Evolutionary conservation across 352 stramenopile species (phyloP), one percentile per base, ranked within the genome.

Genomic region (Phytopythium aichiense): DNA sequence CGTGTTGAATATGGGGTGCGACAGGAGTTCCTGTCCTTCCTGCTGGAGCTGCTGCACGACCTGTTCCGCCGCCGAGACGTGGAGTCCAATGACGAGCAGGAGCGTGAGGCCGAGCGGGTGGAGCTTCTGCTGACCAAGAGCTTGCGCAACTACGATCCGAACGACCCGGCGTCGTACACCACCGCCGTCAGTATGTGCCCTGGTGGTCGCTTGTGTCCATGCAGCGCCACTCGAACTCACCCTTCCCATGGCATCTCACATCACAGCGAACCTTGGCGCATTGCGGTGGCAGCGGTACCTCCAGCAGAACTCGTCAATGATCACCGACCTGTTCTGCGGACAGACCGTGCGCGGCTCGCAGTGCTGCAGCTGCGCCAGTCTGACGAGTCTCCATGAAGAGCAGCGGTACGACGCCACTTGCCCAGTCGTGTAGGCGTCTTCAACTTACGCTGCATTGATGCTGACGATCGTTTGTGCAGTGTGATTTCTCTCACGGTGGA

Each of bases 291-390:
- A 73, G 30, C 62, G 76, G 13, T 90, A 87, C 42, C 52, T 89
- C n/a, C 62, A 68, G 16, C 63, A 77, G 16, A 88, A 92, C 59
- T 53, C 74, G 0, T 93, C 84, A 11, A 73, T 88, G 22, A 81
- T 95, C 54, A 89, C 84, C 0, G 65, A 85, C 46, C 37, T 91
- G 18, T 95, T 94, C 56, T 76, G 70, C 5, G 80, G 79, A 0
- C 85, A 95, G 65, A 88, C 75, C 35, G 84, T 94, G n/a, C 81
- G 82, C 13, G 87, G 87, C 16, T 91, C 81, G 5, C 80, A 88
- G 49, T 95, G 86, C 61, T 79, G 77, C 59, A 80, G 72, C n/a
- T 95, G 86, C 60, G 72, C 77, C 20, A 85, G 76, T 28, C 67
- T 95, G 30, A 88, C 80, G 7, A 89, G 80, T 64, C 70, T 81